A percentile compares a stretch with the other conserved stretches of the same genome.
These are phyloP conservation scores for Penicillium hesseltinei DNA, from an alignment of 2,329 filamentous ascomycete genomes.

Conservation along the genomic window DNA sequence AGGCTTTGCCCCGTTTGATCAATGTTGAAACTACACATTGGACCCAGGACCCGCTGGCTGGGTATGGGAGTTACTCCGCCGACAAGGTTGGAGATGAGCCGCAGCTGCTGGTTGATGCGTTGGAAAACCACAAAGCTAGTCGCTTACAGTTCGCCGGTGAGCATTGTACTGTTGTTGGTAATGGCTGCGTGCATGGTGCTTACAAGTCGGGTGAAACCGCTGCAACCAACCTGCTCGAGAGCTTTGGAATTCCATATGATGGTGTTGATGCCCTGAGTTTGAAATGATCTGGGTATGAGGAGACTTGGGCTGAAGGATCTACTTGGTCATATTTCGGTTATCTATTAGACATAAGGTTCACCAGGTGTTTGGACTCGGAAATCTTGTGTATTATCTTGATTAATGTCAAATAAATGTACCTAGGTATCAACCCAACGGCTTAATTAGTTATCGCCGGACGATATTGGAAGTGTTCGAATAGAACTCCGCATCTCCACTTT, in stretches of 20 bases:
- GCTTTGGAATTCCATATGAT: constrained; percentile 31
- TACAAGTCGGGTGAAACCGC: constrained; percentile 46
- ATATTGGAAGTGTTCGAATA: not conserved
- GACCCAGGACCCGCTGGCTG: constrained; percentile 46
- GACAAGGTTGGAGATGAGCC: constrained; percentile 48
- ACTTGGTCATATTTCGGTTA: constrained; percentile 1
- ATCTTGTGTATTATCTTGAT: not conserved
- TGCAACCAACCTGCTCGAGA: constrained; percentile 40
- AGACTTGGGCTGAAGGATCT: constrained; percentile 25
- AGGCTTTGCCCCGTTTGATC: constrained; percentile 40
- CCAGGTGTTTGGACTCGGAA: not conserved
- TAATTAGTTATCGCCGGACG: not conserved
- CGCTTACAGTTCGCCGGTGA: constrained; percentile 46
- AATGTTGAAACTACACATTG: constrained; percentile 47
- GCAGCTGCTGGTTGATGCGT: constrained; percentile 35
- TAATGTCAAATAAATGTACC: not conserved
- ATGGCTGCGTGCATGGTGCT: constrained; percentile 48
- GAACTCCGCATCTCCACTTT: too few relatives aligned
- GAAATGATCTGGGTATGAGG: not conserved
- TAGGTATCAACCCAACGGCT: not conserved
- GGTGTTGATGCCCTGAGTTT: not conserved
- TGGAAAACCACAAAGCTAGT: constrained; percentile 38
- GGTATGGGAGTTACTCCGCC: constrained; percentile 46
- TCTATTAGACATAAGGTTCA: not conserved
- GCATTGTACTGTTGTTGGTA: constrained; percentile 42